Conservation (phyloP, 225 moss, liverwort and hornwort species). For the Pleurozium schreberi region DNA sequence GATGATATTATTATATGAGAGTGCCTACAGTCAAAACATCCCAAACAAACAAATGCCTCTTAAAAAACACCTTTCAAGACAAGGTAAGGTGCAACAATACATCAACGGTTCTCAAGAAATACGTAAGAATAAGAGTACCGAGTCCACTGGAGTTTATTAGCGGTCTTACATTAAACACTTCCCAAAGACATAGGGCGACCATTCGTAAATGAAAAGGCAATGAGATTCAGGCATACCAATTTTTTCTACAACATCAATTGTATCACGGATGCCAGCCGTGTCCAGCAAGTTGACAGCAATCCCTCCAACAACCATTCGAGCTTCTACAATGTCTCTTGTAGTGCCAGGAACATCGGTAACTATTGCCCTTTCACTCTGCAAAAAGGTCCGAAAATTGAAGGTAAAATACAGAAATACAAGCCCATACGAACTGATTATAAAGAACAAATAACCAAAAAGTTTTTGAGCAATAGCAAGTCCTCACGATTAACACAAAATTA, state of each 20-base stretch:
- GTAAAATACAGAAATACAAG: not conserved
- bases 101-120: not conserved
- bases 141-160: not conserved
- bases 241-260: slow-evolving; percentile 70
- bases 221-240: slow-evolving; percentile 36
- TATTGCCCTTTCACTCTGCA: slow-evolving; percentile 94
- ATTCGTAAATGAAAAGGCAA: not conserved
- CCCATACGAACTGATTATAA: not conserved
- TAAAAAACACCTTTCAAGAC: not conserved
- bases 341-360: slow-evolving; percentile 92
- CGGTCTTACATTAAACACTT: not conserved
- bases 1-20: no score
- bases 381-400: not conserved
- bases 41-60: not conserved
- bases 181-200: not conserved
- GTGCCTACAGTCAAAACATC: not conserved
- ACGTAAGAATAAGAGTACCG: not conserved
- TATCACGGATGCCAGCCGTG: slow-evolving; percentile 88
- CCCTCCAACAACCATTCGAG: slow-evolving; percentile 71
- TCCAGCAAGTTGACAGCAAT: slow-evolving; percentile 82
- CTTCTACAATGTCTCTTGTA: slow-evolving; percentile 90
- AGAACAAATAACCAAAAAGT: not conserved
- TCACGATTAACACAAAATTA: not conserved
- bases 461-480: not conserved
- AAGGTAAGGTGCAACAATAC: not conserved